Evolutionary conservation across 208 protist species (phyloP).

Genomic region (Blastocrithidia nonstop): DNA sequence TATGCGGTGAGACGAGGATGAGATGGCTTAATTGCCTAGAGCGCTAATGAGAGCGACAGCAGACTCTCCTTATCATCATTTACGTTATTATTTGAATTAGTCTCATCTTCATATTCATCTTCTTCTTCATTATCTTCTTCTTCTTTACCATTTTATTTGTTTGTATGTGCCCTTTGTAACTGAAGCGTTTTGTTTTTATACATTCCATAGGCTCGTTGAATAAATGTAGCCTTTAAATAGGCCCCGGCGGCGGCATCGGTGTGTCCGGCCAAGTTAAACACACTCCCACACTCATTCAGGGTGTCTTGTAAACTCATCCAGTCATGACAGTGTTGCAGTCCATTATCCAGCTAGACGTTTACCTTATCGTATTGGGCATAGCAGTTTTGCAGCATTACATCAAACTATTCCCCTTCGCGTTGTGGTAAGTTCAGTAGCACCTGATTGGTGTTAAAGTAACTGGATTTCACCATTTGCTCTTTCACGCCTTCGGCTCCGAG

Average conservation of each 20-base stretch:
- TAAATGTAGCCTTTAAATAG: constrained; percentile 53
- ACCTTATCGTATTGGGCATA: too few relatives aligned
- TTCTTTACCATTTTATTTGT: too few relatives aligned
- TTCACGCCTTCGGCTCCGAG: too few relatives aligned
- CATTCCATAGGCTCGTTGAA: constrained; percentile 57
- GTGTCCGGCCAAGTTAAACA: constrained; percentile 34
- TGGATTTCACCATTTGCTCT: too few relatives aligned
- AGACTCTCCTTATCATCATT: constrained; percentile 33
- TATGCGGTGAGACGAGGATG: constrained; percentile 38
- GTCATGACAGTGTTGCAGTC: constrained; percentile 33
- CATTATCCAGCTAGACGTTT: constrained; percentile 17
- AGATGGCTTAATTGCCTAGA: constrained; percentile 32
- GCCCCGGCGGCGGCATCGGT: constrained; percentile 19
- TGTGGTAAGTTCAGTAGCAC: constrained; percentile 11
- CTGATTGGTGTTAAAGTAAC: too few relatives aligned
- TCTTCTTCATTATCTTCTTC: too few relatives aligned
- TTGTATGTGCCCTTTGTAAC: too few relatives aligned
- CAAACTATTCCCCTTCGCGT: constrained; percentile 21
- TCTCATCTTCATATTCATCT: too few relatives aligned
- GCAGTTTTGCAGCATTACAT: too few relatives aligned
- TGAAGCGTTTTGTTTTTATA: too few relatives aligned
- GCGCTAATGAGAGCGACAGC: constrained; percentile 20
- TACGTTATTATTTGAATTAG: too few relatives aligned
- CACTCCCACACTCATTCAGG: constrained; percentile 48
- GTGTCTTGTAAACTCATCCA: constrained; percentile 42